Evolutionary conservation across 495 filamentous ascomycete species (phyloP), one percentile per base, ranked within the genome.

Genomic region (Tuber magnatum): DNA sequence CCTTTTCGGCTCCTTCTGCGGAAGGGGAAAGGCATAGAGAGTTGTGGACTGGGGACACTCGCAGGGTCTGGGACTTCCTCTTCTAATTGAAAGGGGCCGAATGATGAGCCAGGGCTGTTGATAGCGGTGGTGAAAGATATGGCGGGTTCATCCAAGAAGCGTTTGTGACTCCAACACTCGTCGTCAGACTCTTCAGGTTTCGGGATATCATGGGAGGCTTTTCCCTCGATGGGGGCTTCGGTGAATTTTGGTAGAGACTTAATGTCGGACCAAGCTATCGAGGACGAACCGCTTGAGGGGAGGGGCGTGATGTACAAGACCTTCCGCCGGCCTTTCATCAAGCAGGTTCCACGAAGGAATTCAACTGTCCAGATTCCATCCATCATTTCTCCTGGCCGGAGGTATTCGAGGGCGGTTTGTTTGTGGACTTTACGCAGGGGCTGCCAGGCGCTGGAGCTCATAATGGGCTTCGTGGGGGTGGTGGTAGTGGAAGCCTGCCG

Each of bases 341-440:
- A 73, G 42, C 80, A 81, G 39, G 74, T 81, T 18, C 73, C 80
- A n/a, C 76, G 78, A 43, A 93, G 83, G 71, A 92, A 93, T 9
- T 88, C 85, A 18, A 88, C 88, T 56, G 88, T 88, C 91, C 91
- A 93, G 7, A 89, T 84, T 8, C 88, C 87, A 6, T 89, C 86
- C 7, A 89, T 83, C 87, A 92, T 89, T 81, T 93, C 91, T 1
- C 88, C 84, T 3, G 86, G 85, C 38, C 85, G 85, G 28, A 93
- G 86, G 77, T 92, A 93, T 12, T 88, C 88, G 1, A 93, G 85
- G 18, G 86, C 85, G 0, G 89, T 88, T 71, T 92, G 89, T 77
- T 89, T 92, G 82, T 90, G 87, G 5, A 92, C 80, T 80, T 93
- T 93, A 40, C 91, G 87, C 32, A 93, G 83, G 6, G 91, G 91